These are phyloP conservation scores for Trichoderma parareesei DNA, from an alignment of 495 filamentous ascomycete species.

Conservation along the genomic window DNA sequence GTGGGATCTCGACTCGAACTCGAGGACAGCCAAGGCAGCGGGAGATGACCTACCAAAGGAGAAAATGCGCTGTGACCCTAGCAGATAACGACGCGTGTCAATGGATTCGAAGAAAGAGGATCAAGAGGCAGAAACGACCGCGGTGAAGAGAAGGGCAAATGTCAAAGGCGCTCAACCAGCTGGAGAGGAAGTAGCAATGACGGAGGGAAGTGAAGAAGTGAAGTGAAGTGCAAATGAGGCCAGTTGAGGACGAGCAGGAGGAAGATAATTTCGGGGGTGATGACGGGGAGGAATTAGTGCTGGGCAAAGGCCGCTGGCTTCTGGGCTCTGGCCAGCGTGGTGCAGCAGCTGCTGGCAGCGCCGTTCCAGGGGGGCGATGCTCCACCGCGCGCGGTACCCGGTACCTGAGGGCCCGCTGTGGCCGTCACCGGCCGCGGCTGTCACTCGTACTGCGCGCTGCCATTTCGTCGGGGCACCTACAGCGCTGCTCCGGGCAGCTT, in stretches of 20 bases:
- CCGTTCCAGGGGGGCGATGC: neutral
- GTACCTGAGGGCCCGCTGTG: neutral
- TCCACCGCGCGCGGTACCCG: neutral
- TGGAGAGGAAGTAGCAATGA: constrained; percentile 5
- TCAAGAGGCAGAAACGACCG: constrained; percentile 7
- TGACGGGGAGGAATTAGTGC: constrained; percentile 9
- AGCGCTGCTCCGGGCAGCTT: neutral
- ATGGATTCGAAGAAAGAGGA: neutral
- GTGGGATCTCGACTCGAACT: too few relatives aligned
- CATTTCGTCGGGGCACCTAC: neutral
- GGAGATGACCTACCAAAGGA: neutral
- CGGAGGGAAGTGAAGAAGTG: constrained; percentile 8
- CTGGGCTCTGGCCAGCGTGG: neutral
- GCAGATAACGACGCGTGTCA: constrained; percentile 10
- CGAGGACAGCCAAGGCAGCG: neutral
- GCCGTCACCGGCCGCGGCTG: neutral
- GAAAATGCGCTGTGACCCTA: constrained; percentile 2
- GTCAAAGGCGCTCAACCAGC: constrained; percentile 2
- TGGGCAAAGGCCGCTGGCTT: neutral
- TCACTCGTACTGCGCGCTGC: neutral
- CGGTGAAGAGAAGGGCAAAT: constrained; percentile 3
- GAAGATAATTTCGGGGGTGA: constrained; percentile 10
- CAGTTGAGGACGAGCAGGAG: constrained; percentile 6
- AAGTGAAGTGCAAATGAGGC: constrained; percentile 6
- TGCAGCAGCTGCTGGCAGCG: constrained; percentile 3